A percentile compares a stretch with the other conserved stretches of the same genome.
Conservation (phyloP, 208 protist genomes). For the Strigomonas culicis region DNA sequence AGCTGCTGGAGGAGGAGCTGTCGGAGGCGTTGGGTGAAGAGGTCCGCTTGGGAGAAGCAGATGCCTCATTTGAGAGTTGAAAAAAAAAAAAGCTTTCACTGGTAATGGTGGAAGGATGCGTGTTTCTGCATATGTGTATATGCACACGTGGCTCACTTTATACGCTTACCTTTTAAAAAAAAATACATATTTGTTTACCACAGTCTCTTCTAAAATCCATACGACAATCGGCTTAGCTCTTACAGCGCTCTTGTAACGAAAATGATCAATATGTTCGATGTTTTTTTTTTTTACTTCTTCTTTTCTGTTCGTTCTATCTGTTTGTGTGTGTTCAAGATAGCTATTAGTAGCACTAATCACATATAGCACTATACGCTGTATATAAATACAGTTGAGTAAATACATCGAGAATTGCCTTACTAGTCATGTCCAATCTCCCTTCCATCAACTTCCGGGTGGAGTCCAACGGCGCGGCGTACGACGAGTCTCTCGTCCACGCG, state of each 20-base stretch:
- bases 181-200: too few species aligned
- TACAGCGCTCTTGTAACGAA: constrained; percentile 30
- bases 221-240: too few species aligned
- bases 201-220: too few species aligned
- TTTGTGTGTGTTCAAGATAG: constrained; percentile 7
- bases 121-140: too few species aligned
- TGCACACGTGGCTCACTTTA: too few species aligned
- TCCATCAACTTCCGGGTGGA: background rate
- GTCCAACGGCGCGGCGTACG: background rate
- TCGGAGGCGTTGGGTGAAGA: constrained; percentile 30
- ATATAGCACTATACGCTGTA: background rate
- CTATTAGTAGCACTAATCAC: background rate
- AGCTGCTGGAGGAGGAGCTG: constrained; percentile 66
- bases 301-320: constrained; percentile 17
- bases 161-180: too few species aligned
- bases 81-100: constrained; percentile 14
- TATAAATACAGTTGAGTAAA: background rate
- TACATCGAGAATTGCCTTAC: too few species aligned
- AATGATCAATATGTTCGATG: background rate
- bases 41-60: background rate
- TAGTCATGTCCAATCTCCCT: background rate
- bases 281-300: constrained; percentile 8
- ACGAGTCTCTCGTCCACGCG: background rate
- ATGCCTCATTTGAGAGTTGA: too few species aligned
- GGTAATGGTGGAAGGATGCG: too few species aligned